These are phyloP conservation scores for Insectozyma bohioensis DNA, from an alignment of 1,139 yeast genomes.

Conservation along the genomic window DNA sequence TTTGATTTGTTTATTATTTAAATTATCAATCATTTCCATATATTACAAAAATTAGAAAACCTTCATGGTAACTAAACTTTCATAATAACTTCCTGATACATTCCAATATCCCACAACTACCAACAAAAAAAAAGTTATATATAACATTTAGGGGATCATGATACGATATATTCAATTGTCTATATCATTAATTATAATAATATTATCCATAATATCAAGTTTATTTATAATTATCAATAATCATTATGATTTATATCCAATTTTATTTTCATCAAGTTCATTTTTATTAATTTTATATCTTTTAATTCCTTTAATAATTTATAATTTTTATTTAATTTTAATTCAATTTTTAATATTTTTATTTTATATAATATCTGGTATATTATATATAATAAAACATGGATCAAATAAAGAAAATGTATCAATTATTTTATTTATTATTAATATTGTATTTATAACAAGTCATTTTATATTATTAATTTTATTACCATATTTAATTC, in stretches of 20 bases:
- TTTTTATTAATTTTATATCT: slow-evolving; percentile 7
- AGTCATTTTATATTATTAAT: slow-evolving; percentile 8
- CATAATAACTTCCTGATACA: too few species aligned
- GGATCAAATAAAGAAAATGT: slow-evolving; percentile 2
- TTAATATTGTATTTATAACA: slow-evolving; percentile 15
- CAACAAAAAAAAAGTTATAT: too few species aligned
- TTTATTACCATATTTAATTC: slow-evolving; percentile 1
- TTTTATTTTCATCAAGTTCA: slow-evolving; percentile 7
- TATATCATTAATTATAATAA: slow-evolving; percentile 3
- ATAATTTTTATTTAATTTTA: slow-evolving; percentile 5
- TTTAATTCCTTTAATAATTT: slow-evolving; percentile 6
- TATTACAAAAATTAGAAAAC: too few species aligned
- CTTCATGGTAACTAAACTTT: too few species aligned
- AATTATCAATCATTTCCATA: too few species aligned
- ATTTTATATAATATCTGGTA: slow-evolving; percentile 21
- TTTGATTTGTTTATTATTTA: too few species aligned
- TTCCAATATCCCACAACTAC: too few species aligned
- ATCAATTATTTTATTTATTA: slow-evolving; percentile 14
- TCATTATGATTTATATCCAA: slow-evolving; percentile 7
- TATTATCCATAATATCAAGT: slow-evolving; percentile 7
- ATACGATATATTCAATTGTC: slow-evolving; percentile 12
- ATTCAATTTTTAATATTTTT: slow-evolving; percentile 14
- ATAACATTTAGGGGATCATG: too few species aligned
- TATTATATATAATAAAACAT: slow-evolving; percentile 12
- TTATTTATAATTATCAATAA: slow-evolving; percentile 6